Conservation (phyloP, 306 rosid species). For the Prunus padus region DNA sequence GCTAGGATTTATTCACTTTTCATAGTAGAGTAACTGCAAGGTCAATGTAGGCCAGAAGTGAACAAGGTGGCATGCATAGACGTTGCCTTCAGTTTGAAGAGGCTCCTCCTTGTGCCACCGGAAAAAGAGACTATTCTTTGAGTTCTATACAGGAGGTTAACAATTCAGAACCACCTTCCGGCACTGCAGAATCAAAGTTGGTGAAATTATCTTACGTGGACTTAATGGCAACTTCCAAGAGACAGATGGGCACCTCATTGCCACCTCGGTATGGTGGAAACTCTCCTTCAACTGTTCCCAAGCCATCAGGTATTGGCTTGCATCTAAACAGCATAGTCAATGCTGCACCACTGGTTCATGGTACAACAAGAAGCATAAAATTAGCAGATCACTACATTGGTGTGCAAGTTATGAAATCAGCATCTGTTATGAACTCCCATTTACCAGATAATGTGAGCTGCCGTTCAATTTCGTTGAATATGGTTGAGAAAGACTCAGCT, state of each 20-base stretch:
- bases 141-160: constrained; percentile 15
- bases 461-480: constrained; percentile 21
- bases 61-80: constrained; percentile 42
- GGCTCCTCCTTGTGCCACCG: constrained; percentile 28
- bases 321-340: constrained; percentile 64
- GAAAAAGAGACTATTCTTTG: constrained; percentile 19
- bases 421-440: constrained; percentile 28
- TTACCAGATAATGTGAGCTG: constrained; percentile 20
- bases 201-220: constrained; percentile 26
- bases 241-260: constrained; percentile 26
- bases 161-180: constrained; percentile 21
- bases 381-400: constrained; percentile 29
- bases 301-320: constrained; percentile 57
- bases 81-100: constrained; percentile 65
- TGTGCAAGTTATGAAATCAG: constrained; percentile 32
- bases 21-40: constrained; percentile 13
- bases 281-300: constrained; percentile 34
- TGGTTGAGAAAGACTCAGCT: constrained; percentile 24
- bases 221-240: constrained; percentile 24
- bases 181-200: constrained; percentile 12
- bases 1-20: neutral
- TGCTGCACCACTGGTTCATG: constrained; percentile 40
- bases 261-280: constrained; percentile 34
- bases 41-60: constrained; percentile 41
- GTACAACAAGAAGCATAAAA: constrained; percentile 31